Conservation (phyloP, 768 basidiomycete genomes). For the Boletus eberwhitei region DNA sequence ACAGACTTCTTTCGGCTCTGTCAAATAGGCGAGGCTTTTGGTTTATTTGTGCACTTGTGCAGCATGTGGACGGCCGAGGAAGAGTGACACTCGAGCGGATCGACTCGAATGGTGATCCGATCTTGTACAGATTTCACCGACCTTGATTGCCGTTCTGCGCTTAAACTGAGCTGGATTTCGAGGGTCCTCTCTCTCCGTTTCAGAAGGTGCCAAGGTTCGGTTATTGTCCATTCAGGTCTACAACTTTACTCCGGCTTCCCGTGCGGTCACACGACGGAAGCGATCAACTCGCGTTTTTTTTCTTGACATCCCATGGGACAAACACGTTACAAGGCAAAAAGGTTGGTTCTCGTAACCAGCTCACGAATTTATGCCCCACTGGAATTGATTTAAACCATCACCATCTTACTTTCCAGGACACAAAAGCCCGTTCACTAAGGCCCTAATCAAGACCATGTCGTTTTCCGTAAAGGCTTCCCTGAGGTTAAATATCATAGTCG, state of each 20-base stretch:
- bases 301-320: not conserved
- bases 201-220: not conserved
- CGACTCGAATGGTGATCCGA: not conserved
- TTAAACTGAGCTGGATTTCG: not conserved
- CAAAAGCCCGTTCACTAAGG: not conserved
- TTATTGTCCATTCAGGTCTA: not conserved
- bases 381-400: not conserved
- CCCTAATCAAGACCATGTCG: not conserved
- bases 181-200: not conserved
- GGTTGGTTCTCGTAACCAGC: not conserved
- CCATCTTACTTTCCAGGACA: not conserved
- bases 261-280: constrained; percentile 5
- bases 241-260: not conserved
- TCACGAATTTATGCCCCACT: not conserved
- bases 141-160: not conserved
- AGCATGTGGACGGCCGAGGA: not conserved
- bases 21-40: not conserved
- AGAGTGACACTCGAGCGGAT: not conserved
- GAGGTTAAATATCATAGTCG: constrained; percentile 12
- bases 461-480: constrained; percentile 9
- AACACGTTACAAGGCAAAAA: not conserved
- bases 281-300: not conserved
- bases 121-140: not conserved
- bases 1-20: not conserved
- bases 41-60: not conserved